These are phyloP conservation scores for Penicillium sumatraense DNA, from an alignment of 2,329 filamentous ascomycete genomes.

Conservation along the genomic window DNA sequence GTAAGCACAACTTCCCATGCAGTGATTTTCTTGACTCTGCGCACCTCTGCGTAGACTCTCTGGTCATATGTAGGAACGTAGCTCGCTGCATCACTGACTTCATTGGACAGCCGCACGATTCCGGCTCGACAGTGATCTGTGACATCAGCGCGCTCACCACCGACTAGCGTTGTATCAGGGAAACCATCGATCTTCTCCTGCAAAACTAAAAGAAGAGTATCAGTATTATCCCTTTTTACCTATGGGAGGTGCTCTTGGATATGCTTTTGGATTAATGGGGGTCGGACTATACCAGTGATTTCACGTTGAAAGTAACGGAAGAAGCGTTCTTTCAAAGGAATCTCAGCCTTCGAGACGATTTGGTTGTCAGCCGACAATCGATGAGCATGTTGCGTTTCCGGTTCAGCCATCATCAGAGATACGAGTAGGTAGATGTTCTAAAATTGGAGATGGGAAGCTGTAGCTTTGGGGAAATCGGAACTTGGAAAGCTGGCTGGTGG, in stretches of 20 bases:
- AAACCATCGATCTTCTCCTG: constrained; percentile 76
- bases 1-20: constrained; percentile 22
- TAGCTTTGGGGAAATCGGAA: background rate
- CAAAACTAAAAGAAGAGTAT: constrained; percentile 61
- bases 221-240: constrained; percentile 12
- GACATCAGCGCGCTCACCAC: constrained; percentile 78
- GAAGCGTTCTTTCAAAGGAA: constrained; percentile 73
- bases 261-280: background rate
- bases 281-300: constrained; percentile 63
- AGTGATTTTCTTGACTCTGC: constrained; percentile 16
- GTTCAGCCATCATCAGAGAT: constrained; percentile 34
- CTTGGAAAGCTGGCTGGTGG: constrained; percentile 1
- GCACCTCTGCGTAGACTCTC: constrained; percentile 78
- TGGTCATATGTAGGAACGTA: constrained; percentile 90
- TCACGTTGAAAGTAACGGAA: constrained; percentile 81
- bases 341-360: constrained; percentile 39
- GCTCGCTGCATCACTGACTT: constrained; percentile 81
- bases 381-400: constrained; percentile 30
- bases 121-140: constrained; percentile 78
- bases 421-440: background rate
- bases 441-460: background rate
- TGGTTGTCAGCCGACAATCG: constrained; percentile 41
- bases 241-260: background rate
- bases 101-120: constrained; percentile 79
- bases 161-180: constrained; percentile 63